A percentile compares a stretch with the other conserved stretches of the same genome.
These are phyloP conservation scores for Daldinia grandis DNA, from an alignment of 495 filamentous ascomycete species.

Conservation along the genomic window DNA sequence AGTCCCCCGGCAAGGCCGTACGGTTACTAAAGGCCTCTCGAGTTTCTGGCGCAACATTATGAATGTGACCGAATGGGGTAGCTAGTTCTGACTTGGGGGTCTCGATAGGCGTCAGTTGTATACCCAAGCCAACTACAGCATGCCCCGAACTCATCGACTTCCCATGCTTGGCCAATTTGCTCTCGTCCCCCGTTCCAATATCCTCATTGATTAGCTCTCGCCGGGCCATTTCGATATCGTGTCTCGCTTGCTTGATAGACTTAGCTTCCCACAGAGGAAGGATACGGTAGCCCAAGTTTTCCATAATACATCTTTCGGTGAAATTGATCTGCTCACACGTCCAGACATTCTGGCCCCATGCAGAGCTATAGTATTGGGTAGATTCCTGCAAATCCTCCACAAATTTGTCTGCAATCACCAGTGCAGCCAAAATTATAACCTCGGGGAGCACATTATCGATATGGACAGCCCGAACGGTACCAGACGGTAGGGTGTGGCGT, in stretches of 20 bases:
- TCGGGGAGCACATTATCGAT: conserved; percentile 64
- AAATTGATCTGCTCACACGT: conserved; percentile 62
- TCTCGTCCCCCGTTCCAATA: conserved; percentile 31
- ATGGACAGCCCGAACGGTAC: conserved; percentile 52
- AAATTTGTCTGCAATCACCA: conserved; percentile 63
- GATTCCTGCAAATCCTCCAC: conserved; percentile 58
- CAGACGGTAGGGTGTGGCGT: conserved; percentile 57
- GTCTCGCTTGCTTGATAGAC: conserved; percentile 57
- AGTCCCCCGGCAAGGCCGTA: conserved; percentile 23
- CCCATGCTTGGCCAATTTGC: conserved; percentile 43
- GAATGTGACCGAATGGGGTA: conserved; percentile 25
- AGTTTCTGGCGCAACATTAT: conserved; percentile 18
- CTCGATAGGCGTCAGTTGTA: conserved; percentile 53
- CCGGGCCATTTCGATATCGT: conserved; percentile 64
- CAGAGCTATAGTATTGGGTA: conserved; percentile 52
- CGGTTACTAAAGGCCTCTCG: conserved; percentile 31
- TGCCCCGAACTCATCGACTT: conserved; percentile 52
- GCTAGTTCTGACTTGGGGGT: conserved; percentile 49
- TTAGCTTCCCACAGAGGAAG: conserved; percentile 58
- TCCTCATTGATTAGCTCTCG: conserved; percentile 45
- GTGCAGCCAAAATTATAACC: conserved; percentile 58
- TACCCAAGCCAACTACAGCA: conserved; percentile 48
- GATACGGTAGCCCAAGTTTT: conserved; percentile 61
- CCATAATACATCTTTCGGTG: conserved; percentile 63
- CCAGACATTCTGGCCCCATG: conserved; percentile 60